Evolutionary conservation across 805 yeast species (phyloP).

Genomic region (Schwanniomyces yamadae): DNA sequence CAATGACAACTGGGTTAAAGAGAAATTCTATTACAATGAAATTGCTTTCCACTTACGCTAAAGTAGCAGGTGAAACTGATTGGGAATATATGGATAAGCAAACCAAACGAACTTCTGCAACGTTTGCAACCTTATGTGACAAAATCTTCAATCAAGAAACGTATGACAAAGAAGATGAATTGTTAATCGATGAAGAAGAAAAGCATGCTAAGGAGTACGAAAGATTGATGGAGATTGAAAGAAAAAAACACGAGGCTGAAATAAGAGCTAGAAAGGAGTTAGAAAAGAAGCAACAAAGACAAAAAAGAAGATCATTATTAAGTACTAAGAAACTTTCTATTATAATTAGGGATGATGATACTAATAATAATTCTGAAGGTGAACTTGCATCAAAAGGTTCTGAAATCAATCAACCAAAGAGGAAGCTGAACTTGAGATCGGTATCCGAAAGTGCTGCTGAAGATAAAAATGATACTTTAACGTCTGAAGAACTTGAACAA

Average conservation of each 20-base stretch:
- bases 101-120: constrained; percentile 73
- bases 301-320: constrained; percentile 39
- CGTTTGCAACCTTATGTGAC: constrained; percentile 76
- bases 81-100: constrained; percentile 72
- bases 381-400: constrained; percentile 28
- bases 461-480: constrained; percentile 33
- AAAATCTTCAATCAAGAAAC: constrained; percentile 70
- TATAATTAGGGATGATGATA: constrained; percentile 32
- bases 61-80: constrained; percentile 59
- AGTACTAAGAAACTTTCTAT: constrained; percentile 38
- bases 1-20: constrained; percentile 47
- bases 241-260: constrained; percentile 54
- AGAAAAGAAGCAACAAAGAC: constrained; percentile 45
- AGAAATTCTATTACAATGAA: constrained; percentile 74
- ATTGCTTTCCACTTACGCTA: constrained; percentile 70
- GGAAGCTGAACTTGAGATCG: constrained; percentile 33
- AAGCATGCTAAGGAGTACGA: constrained; percentile 45
- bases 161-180: constrained; percentile 49
- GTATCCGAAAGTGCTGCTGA: constrained; percentile 33
- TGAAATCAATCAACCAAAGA: constrained; percentile 36
- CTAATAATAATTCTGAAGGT: constrained; percentile 23
- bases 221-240: constrained; percentile 45
- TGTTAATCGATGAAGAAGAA: constrained; percentile 42
- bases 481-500: constrained; percentile 44
- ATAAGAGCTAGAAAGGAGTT: constrained; percentile 43